Evolutionary conservation across 495 filamentous ascomycete genomes (phyloP), one percentile per base, ranked within the genome.

Genomic region (Podospora pseudopauciseta): DNA sequence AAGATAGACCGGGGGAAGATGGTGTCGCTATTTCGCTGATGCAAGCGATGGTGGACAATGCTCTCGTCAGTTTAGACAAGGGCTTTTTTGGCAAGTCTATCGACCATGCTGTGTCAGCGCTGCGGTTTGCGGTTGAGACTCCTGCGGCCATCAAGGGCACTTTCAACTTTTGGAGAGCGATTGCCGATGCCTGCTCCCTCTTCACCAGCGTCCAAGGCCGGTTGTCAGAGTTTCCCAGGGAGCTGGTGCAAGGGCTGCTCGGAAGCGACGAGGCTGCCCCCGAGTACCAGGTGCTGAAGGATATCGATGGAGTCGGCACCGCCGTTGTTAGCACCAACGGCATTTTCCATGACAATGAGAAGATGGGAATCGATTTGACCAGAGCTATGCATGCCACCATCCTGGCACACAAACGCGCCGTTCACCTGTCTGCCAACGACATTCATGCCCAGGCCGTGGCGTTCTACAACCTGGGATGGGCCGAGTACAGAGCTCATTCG

Each of bases 391-490:
- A 91, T 65, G 84, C 89, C 53, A 85, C 88, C 0, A 93, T 99
- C 18, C 79, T 97, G 30, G 91, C 92, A 5, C 90, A 93, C 76
- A 98, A 97, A 73, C 88, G 91, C 64, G 91, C 93, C 20, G 89
- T 98, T 18, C 82, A 90, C 65, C 84, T 87, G 56, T 90, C 90
- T 39, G 79, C 87, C 2, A 81, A 88, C 65, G 94, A 99, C 72
- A 67, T 87, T 3, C 91, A 98, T 76, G 93, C 94, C n/a, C 94
- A 96, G 78, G 92, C 95, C 7, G 91, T 98, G 32, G 92, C 93
- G 1, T 96, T 94, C 86, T 99, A 94, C 77, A 99, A 99, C 74
- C 83, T 99, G 20, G 95, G 96, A 27, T 97, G 93, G 89, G 90
- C 92, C 4, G 95, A 99, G 77, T 89, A 95, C 75, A 86, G 89